Percentiles rank a stretch among this genome's conserved stretches.
These are phyloP conservation scores for Eucalyptus tenuipes DNA, from an alignment of 345 rosid species.

Conservation along the genomic window DNA sequence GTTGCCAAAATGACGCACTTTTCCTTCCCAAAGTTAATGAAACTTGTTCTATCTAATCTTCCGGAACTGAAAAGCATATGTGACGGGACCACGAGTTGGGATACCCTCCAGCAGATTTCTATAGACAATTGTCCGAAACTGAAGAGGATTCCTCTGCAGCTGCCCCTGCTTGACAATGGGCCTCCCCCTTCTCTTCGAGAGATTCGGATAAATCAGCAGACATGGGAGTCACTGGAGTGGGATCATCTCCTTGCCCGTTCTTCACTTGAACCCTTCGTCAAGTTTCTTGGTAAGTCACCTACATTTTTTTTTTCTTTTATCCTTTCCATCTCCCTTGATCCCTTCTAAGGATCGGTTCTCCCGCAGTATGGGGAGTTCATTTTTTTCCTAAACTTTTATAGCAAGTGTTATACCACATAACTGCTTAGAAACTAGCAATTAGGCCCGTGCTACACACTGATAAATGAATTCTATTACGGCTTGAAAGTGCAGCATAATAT, in stretches of 20 bases:
- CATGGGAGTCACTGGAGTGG: conserved; percentile 5
- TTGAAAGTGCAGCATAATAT: not conserved
- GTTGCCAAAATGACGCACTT: not conserved
- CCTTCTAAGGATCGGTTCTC: not conserved
- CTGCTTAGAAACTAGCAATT: not conserved
- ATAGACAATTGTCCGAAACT: not conserved
- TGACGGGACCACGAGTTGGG: not conserved
- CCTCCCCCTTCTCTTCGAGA: not conserved
- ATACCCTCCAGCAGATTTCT: not conserved
- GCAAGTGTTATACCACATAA: not conserved
- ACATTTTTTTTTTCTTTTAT: not conserved
- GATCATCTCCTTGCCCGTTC: not conserved
- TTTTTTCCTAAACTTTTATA: not conserved
- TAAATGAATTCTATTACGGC: not conserved
- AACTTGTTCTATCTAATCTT: not conserved
- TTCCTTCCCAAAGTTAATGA: not conserved
- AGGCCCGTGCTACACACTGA: not conserved
- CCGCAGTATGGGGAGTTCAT: not conserved
- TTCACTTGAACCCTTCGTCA: not conserved
- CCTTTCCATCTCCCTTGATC: not conserved
- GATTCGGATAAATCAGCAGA: not conserved
- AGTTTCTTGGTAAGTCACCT: not conserved
- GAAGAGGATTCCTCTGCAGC: conserved; percentile 1
- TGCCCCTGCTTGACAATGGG: not conserved
- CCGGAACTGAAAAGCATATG: conserved; percentile 1